Evolutionary conservation across 2,329 filamentous ascomycete species (phyloP).

Genomic region (Trichoderma koningii): DNA sequence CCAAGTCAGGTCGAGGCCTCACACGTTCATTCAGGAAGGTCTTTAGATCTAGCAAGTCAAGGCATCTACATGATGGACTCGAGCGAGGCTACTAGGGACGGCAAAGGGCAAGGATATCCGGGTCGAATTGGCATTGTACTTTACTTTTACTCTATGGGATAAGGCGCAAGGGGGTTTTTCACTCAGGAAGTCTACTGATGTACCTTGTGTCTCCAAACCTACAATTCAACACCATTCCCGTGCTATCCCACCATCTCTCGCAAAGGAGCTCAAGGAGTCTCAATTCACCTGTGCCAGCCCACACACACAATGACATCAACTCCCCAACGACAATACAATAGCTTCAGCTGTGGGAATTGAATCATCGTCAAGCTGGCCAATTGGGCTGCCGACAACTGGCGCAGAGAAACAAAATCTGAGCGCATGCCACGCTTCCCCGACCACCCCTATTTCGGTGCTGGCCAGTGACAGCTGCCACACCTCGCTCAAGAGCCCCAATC

Average conservation of each 20-base stretch:
- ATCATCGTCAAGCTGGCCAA: background rate
- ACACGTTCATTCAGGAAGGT: background rate
- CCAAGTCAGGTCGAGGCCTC: background rate
- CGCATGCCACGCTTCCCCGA: background rate
- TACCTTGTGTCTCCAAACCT: background rate
- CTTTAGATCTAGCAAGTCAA: background rate
- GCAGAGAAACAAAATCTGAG: background rate
- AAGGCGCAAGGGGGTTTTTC: background rate
- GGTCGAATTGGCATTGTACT: background rate
- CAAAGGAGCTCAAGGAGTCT: background rate
- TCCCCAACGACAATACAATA: background rate
- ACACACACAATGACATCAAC: background rate
- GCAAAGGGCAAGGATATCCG: background rate
- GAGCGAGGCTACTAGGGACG: background rate
- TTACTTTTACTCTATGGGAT: constrained; percentile 5
- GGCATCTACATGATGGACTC: background rate
- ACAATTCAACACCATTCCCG: background rate
- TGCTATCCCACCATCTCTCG: background rate
- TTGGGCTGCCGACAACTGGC: background rate
- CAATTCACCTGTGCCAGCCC: background rate
- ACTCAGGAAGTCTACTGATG: constrained; percentile 7
- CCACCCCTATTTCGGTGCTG: constrained; percentile 2
- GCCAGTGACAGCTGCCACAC: constrained; percentile 28
- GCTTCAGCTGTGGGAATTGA: background rate
- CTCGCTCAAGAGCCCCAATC: background rate